These are phyloP conservation scores for Ceratocystis cubensis DNA, from an alignment of 2,329 filamentous ascomycete species.

Conservation along the genomic window DNA sequence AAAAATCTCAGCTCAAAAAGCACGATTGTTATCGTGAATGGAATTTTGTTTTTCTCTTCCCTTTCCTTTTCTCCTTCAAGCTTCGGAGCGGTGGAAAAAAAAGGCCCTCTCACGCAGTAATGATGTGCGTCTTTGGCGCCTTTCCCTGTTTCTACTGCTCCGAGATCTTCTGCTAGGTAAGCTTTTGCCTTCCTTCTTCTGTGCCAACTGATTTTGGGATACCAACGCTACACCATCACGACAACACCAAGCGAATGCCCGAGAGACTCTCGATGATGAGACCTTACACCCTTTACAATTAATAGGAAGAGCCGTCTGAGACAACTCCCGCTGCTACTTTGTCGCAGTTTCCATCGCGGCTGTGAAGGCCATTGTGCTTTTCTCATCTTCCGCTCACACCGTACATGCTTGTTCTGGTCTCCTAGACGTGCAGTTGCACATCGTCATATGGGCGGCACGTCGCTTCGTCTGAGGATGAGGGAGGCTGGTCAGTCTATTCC, in stretches of 20 bases:
- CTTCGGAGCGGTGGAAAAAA: background rate
- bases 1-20: background rate
- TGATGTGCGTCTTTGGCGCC: background rate
- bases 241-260: background rate
- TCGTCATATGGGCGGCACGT: slow-evolving; percentile 27
- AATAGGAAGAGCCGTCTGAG: slow-evolving; percentile 36
- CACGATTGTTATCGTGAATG: background rate
- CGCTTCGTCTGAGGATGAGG: slow-evolving; percentile 8
- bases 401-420: slow-evolving; percentile 7
- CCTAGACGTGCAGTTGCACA: slow-evolving; percentile 26
- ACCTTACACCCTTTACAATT: slow-evolving; percentile 26
- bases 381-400: slow-evolving; percentile 20
- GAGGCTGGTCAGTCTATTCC: background rate
- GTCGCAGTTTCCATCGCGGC: slow-evolving; percentile 22
- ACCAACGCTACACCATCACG: background rate
- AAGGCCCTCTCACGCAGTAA: background rate
- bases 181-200: background rate
- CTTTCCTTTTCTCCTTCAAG: background rate
- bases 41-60: background rate
- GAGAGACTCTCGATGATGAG: slow-evolving; percentile 28
- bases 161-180: background rate
- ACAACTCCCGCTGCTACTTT: slow-evolving; percentile 23
- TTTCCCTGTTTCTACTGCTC: background rate
- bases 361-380: slow-evolving; percentile 20
- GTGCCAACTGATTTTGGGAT: background rate